phyloP scores from a whole-genome alignment of 2,329 filamentous ascomycete species.

The Fusarium kyushuense region DNA sequence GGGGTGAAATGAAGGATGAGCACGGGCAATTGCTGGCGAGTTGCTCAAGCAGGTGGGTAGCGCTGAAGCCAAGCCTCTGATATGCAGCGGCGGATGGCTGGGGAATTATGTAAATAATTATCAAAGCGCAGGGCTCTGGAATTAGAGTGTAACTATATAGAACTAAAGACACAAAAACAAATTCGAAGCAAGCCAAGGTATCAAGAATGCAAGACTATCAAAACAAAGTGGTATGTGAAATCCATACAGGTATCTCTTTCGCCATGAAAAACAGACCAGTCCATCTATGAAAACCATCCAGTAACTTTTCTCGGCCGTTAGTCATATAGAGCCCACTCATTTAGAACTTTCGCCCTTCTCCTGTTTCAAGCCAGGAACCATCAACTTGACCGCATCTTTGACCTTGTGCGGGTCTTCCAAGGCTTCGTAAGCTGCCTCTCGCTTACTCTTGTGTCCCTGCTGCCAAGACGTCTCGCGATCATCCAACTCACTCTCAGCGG shows the following conservation, averaged over 20 bases:
- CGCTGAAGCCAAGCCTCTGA: conserved; percentile 50
- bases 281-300: conserved; percentile 17
- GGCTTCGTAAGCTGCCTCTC: conserved; percentile 63
- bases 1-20: conserved; percentile 49
- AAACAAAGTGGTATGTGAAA: conserved; percentile 27
- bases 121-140: not conserved
- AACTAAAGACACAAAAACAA: conserved; percentile 9
- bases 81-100: not conserved
- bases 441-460: conserved; percentile 61
- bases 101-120: not conserved
- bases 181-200: conserved; percentile 5
- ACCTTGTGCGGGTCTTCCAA: conserved; percentile 63
- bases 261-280: conserved; percentile 15
- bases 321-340: conserved; percentile 31
- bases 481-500: conserved; percentile 65
- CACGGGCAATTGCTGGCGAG: conserved; percentile 49
- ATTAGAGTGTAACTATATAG: conserved; percentile 29
- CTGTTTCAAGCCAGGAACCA: conserved; percentile 44
- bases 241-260: conserved; percentile 38
- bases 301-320: conserved; percentile 33
- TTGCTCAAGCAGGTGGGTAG: conserved; percentile 52
- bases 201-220: conserved; percentile 18
- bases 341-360: conserved; percentile 39
- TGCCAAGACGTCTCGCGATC: conserved; percentile 58
- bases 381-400: conserved; percentile 53